Base-by-base conservation (phyloP, 352 stramenopile species). In the Phytopythium helicoides region DNA sequence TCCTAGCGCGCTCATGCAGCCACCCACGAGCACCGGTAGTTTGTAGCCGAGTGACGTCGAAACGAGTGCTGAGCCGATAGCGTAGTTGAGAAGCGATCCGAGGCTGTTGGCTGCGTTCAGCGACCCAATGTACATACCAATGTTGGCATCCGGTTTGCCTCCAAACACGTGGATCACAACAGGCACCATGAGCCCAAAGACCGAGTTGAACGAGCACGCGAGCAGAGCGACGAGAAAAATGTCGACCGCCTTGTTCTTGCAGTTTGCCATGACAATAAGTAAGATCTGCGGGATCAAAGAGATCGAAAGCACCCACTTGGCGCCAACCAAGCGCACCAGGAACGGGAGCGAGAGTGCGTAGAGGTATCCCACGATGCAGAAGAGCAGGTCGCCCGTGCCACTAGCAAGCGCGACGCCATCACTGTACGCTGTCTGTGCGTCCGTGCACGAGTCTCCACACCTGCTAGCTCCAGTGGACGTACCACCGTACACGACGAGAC, bases 371-470 rank as follows among this genome's bases (percentile, higher is more conserved):
- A 79, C 53, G 8, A 71, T 15, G 62, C 76, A 76, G 49, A 73
- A 75, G 15, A 58, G 36, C 12, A 68, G 38, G 40, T 77, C 73
- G 3, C 67, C 64, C 19, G 68, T 31, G 10, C 73, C 71, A 22
- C 73, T 76, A 26, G 76, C 76, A 35, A 85, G 52, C 10, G 59
- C 68, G 14, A 85, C 76, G 9, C 76, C 76, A 33, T 71, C 53
- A 56, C 83, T 76, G 61, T 77, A 87, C 5, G 64, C 55, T 6
- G 55, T 59, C 52, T 81, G 64, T 14, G 36, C 47, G 1, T 52
- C 15, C 7, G 68, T 63, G 57, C 71, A 85, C 22, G 52, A 52
- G 35, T 55, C 38, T 28, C 56, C 56, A 38, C 46, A 70, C 1
- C 25, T 60, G 50, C 73, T 67, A 6, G 72, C 64, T 21, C 54